These are phyloP conservation scores for Fistulina hepatica DNA, from an alignment of 1,284 basidiomycete species.

Conservation along the genomic window DNA sequence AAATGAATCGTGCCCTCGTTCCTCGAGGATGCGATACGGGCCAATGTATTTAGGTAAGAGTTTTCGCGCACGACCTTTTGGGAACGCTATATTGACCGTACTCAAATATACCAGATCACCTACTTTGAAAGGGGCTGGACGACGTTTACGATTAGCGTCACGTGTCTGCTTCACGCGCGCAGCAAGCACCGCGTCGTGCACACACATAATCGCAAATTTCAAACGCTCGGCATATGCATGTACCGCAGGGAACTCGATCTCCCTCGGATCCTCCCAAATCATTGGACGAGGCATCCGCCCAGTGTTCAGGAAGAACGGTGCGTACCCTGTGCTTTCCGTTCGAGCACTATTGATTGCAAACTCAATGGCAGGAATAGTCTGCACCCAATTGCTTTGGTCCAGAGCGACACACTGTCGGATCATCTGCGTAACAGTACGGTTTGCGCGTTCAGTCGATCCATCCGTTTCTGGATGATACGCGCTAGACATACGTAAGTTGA, in stretches of 20 bases:
- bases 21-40: constrained; percentile 10
- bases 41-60: constrained; percentile 9
- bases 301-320: constrained; percentile 10
- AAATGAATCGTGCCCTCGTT: constrained; percentile 1
- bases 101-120: constrained; percentile 12
- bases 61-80: constrained; percentile 10
- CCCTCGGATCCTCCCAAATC: constrained; percentile 6
- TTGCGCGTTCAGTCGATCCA: constrained; percentile 10
- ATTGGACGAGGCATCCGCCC: constrained; percentile 7
- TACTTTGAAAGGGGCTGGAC: constrained; percentile 1
- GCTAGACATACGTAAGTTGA: constrained; percentile 5
- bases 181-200: constrained; percentile 7
- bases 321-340: constrained; percentile 8
- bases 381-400: constrained; percentile 8
- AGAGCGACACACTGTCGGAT: constrained; percentile 5
- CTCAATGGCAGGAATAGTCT: constrained; percentile 7
- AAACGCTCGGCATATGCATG: constrained; percentile 5
- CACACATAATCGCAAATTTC: constrained; percentile 9
- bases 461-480: constrained; percentile 10
- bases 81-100: constrained; percentile 19
- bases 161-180: constrained; percentile 11
- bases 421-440: constrained; percentile 9
- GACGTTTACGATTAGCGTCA: constrained; percentile 8
- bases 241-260: constrained; percentile 8
- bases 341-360: constrained; percentile 9